Percentiles rank a stretch among this genome's conserved stretches.
phyloP scores from a whole-genome alignment of 2,329 filamentous ascomycete genomes.

The Venturia oleaginea region DNA sequence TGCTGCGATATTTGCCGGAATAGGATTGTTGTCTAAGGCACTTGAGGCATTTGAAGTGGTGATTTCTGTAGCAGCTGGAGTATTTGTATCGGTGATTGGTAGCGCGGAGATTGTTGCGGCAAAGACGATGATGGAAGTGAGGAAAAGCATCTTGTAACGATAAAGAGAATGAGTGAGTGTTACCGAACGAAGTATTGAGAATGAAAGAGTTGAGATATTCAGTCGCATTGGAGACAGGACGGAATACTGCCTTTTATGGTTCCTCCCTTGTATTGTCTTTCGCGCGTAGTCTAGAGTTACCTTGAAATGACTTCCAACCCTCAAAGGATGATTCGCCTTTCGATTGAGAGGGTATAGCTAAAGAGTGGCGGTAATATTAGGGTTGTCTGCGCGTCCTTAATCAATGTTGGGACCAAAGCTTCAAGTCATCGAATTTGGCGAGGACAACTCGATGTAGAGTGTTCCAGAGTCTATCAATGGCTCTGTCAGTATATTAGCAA shows the following conservation, averaged over 20 bases:
- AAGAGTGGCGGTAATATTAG: not conserved
- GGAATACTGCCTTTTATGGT: not conserved
- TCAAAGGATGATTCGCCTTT: not conserved
- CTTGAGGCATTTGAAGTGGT: not conserved
- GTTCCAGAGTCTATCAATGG: not conserved
- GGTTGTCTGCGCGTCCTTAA: not conserved
- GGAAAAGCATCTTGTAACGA: not conserved
- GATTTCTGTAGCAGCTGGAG: not conserved
- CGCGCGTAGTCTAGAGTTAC: not conserved
- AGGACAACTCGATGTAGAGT: not conserved
- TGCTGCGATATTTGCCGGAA: not conserved
- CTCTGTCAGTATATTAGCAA: not conserved
- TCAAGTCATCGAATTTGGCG: not conserved
- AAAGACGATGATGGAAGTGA: not conserved
- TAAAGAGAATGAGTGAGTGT: not conserved
- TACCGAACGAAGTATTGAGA: not conserved
- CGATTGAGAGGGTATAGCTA: not conserved
- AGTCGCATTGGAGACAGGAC: not conserved
- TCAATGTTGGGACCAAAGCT: not conserved
- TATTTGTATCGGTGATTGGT: not conserved
- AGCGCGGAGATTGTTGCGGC: not conserved
- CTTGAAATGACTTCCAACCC: not conserved
- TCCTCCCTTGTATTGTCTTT: not conserved
- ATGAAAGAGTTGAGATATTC: not conserved
- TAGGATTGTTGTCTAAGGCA: not conserved